Percentiles rank a stretch among this genome's conserved stretches.
phyloP scores from a whole-genome alignment of 2,329 filamentous ascomycete genomes.

The Sporothrix mexicana region DNA sequence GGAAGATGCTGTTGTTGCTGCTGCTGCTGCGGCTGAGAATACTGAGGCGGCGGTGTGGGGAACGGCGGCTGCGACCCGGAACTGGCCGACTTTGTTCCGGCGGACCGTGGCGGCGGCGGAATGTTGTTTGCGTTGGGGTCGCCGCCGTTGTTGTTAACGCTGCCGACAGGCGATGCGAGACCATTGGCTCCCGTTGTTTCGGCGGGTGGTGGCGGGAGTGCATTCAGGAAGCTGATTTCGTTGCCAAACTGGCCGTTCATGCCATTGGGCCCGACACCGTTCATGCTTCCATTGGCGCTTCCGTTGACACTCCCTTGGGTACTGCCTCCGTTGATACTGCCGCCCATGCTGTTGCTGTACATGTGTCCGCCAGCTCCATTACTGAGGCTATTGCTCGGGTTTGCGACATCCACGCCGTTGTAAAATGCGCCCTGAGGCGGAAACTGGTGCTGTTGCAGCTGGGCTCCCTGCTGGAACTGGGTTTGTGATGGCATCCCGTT shows the following conservation, averaged over 20 bases:
- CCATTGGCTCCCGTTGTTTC: background rate
- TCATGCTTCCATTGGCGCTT: slow-evolving; percentile 14
- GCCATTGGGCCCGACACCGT: background rate
- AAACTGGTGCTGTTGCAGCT: slow-evolving; percentile 2
- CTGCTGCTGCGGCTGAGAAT: slow-evolving; percentile 6
- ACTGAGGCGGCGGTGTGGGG: slow-evolving; percentile 21
- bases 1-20: background rate
- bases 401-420: slow-evolving; percentile 19
- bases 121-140: slow-evolving; percentile 1
- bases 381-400: background rate
- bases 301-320: no score
- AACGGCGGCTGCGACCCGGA: background rate
- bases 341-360: background rate
- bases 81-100: background rate
- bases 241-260: background rate
- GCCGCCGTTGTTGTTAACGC: background rate
- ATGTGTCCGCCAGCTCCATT: background rate
- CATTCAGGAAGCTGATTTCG: slow-evolving; percentile 12
- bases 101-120: slow-evolving; percentile 22
- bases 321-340: background rate
- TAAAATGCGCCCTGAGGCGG: slow-evolving; percentile 16
- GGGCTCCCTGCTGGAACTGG: background rate
- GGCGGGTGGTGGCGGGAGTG: background rate
- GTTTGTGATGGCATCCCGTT: background rate
- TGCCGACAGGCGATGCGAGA: background rate